Conservation (phyloP, 2,329 filamentous ascomycete genomes). For the Fusarium haematococcum region DNA sequence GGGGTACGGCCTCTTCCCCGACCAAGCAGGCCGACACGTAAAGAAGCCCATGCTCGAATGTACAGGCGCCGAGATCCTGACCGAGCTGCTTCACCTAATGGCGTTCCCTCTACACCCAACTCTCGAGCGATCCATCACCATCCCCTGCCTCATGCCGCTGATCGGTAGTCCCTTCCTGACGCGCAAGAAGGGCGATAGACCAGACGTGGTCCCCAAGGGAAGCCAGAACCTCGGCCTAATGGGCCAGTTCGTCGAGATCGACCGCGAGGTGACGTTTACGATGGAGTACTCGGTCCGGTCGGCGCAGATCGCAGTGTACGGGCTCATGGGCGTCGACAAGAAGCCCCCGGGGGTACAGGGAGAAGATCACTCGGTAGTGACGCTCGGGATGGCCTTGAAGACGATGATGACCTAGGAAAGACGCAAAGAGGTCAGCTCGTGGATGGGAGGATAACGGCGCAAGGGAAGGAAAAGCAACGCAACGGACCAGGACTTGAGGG, state of each 20-base stretch:
- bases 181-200: slow-evolving; percentile 40
- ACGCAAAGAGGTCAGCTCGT: neutral
- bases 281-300: slow-evolving; percentile 46
- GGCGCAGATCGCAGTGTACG: slow-evolving; percentile 42
- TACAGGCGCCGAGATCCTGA: slow-evolving; percentile 42
- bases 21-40: slow-evolving; percentile 40
- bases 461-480: neutral
- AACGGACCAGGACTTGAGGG: neutral
- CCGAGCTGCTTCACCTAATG: slow-evolving; percentile 41
- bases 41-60: slow-evolving; percentile 44
- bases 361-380: slow-evolving; percentile 39
- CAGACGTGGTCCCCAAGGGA: slow-evolving; percentile 38
- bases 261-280: slow-evolving; percentile 44
- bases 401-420: slow-evolving; percentile 40
- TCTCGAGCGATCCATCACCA: slow-evolving; percentile 37
- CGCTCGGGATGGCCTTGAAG: slow-evolving; percentile 43
- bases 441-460: neutral
- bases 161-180: slow-evolving; percentile 44
- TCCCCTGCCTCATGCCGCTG: slow-evolving; percentile 41
- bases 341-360: slow-evolving; percentile 34
- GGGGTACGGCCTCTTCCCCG: slow-evolving; percentile 44
- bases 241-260: slow-evolving; percentile 45
- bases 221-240: slow-evolving; percentile 43
- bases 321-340: slow-evolving; percentile 40
- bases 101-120: slow-evolving; percentile 40